Evolutionary conservation across 1,284 basidiomycete genomes (phyloP), one percentile per base, ranked within the genome.

Genomic region (Fomitopsis schrenkii): DNA sequence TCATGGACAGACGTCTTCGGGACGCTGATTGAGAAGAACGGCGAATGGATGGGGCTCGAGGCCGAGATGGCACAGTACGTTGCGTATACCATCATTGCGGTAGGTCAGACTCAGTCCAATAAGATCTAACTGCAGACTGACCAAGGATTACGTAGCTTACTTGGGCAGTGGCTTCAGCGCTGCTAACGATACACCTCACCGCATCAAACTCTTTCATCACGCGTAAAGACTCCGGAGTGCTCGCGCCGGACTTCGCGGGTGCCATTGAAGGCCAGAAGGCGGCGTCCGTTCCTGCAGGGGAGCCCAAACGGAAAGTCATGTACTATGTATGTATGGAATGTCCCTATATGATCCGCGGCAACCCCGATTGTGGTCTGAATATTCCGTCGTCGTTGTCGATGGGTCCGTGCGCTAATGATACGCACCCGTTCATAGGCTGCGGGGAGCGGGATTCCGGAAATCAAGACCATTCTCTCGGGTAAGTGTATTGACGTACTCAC

Each of bases 391-490:
- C 19, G 38, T 15, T 17, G 28, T 28, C 6, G 22, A 35, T 56
- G 40, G 36, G 35, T 9, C 28, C 14, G 52, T 22, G 36, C 35
- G 38, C 54, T 40, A 6, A 33, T 59, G 6, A n/a, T 46, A 62
- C 2, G 66, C 63, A 40, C 57, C 17, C 26, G 9, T 59, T 33
- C 28, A 30, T 67, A 92, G 88, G 97, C 96, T 14, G 94, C 94
- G 33, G 97, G 97, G 14, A 95, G 93, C 70, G 97, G 97, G 64
- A 97, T 98, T 61, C 95, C 96, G 0, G 97, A 98, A 75, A 91
- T 98, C 74, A 99, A 98, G 77, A 96, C 95, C 0, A 97, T 98
- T 61, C 80, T 99, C 42, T 95, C 94, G 61, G 95, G 91, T 86
- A 65, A 48, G 75, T 63, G 60, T 19, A 38, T 53, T 22, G 22